Base-by-base conservation (phyloP, 108 stramenopile species). In the Parietichytrium sp. region DNA sequence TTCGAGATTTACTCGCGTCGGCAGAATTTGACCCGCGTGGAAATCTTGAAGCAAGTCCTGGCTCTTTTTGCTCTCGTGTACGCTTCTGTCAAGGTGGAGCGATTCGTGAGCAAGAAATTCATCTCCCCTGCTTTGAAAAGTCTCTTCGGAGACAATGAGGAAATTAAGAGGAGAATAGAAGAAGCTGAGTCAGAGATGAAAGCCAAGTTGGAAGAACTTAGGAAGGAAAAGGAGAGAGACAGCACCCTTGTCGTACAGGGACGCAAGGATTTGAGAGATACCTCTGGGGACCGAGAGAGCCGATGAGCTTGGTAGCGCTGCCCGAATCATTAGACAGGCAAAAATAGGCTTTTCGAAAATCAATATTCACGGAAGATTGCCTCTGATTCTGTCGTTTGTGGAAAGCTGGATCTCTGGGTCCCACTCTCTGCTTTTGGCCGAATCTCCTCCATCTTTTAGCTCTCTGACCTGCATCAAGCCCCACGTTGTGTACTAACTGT, bases 141-240 rank as follows among this genome's bases (percentile, higher is more conserved):
- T n/a, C 33, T 72, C 42, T 72, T 72, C 45, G 61, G 61, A 10
- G 42, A 72, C 61, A 72, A 72, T 25, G 61, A 72, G 38, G 61
- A 72, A 6, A 33, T 72, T 6, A 33, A 42, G 23, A n/a, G 38
- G 38, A 72, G 45, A 20, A 72, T 72, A n/a, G 61, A 72, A 42
- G 42, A 16, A n/a, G 61, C 36, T 33, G 61, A 72, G 61, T 33
- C 61, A 16, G 15, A 72, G 42, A 33, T 72, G 2, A 16, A 42
- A 1, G 42, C 36, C 10, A 8, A 45, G 8, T 72, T 72, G 61
- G 38, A 42, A n/a, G 25, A 72, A 25, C 61, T 45, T 53, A 1
- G 15, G 0, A 29, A 53, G 29, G n/a, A 15, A 29, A 53, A 53
- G n/a, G 52, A 8, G 8, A 6, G 27, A 16, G 49, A 18, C 49